phyloP scores from a whole-genome alignment of 2,329 filamentous ascomycete species.

The Ceratocystis eucalypticola region DNA sequence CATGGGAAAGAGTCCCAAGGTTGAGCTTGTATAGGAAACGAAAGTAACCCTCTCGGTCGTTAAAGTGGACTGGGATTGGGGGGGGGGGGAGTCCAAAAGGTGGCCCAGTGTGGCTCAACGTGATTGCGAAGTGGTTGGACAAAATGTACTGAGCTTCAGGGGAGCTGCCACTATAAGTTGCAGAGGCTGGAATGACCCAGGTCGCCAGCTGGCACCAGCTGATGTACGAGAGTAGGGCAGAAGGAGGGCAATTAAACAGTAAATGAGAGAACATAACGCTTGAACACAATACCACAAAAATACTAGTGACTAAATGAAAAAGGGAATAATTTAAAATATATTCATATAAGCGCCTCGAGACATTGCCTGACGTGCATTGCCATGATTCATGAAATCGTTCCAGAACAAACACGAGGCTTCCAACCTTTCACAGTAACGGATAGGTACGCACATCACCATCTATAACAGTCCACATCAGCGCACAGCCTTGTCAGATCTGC shows the following conservation, averaged over 20 bases:
- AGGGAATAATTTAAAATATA: neutral
- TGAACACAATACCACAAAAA: neutral
- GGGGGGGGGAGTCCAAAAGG: neutral
- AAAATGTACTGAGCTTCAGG: neutral
- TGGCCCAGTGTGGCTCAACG: slow-evolving; percentile 2
- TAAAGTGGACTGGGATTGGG: neutral
- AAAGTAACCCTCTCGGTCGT: neutral
- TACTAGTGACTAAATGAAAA: neutral
- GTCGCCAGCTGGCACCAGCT: neutral
- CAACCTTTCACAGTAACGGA: neutral
- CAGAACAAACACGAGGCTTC: neutral
- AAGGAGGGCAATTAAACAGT: neutral
- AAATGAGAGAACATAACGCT: neutral
- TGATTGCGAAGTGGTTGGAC: slow-evolving; percentile 4
- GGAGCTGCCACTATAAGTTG: neutral
- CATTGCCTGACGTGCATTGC: neutral
- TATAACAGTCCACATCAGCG: neutral
- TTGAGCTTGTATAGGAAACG: neutral
- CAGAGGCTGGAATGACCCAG: neutral
- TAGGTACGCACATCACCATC: neutral
- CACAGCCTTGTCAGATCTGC: neutral
- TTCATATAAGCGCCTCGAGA: neutral
- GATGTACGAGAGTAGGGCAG: neutral
- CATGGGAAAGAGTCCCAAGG: slow-evolving; percentile 16
- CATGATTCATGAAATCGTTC: neutral